phyloP scores from a whole-genome alignment of 2,329 filamentous ascomycete species.

The Xylariomycetidae sp. region DNA sequence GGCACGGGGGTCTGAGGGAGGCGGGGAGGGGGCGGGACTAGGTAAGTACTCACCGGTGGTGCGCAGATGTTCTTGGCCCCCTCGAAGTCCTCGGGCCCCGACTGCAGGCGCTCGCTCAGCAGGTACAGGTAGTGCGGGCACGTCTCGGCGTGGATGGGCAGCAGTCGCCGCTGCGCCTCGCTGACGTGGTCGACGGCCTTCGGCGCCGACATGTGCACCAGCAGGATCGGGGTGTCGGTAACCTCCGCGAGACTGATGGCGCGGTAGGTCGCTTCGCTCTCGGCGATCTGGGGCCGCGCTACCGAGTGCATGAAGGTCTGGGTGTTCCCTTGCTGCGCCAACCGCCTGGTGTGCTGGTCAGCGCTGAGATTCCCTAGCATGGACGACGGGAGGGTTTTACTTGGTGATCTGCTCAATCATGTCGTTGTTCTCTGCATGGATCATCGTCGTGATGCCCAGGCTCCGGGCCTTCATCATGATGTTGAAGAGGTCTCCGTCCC shows the following conservation, averaged over 20 bases:
- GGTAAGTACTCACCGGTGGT: conserved; percentile 29
- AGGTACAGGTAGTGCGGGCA: conserved; percentile 54
- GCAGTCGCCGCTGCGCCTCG: conserved; percentile 40
- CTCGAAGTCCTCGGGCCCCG: conserved; percentile 31
- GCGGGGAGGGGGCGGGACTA: background rate
- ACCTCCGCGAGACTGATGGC: conserved; percentile 44
- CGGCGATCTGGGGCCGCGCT: conserved; percentile 37
- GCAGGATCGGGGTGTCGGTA: conserved; percentile 43
- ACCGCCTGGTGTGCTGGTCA: conserved; percentile 3
- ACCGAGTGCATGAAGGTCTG: conserved; percentile 38
- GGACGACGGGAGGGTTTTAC: conserved; percentile 17
- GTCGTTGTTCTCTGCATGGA: conserved; percentile 42
- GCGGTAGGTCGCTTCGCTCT: conserved; percentile 44
- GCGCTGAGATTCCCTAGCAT: background rate
- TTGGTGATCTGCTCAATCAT: conserved; percentile 36
- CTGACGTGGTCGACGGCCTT: conserved; percentile 42
- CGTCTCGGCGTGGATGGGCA: conserved; percentile 51
- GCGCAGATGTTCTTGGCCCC: conserved; percentile 50
- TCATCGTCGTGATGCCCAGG: conserved; percentile 41
- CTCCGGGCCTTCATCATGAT: conserved; percentile 33
- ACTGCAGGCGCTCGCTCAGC: conserved; percentile 34
- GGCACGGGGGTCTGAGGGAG: background rate
- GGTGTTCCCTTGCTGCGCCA: conserved; percentile 8
- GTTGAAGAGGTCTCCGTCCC: conserved; percentile 33
- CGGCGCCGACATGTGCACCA: conserved; percentile 46